phyloP scores from a whole-genome alignment of 148 eudicot species.

The Chenopodium formosanum region DNA sequence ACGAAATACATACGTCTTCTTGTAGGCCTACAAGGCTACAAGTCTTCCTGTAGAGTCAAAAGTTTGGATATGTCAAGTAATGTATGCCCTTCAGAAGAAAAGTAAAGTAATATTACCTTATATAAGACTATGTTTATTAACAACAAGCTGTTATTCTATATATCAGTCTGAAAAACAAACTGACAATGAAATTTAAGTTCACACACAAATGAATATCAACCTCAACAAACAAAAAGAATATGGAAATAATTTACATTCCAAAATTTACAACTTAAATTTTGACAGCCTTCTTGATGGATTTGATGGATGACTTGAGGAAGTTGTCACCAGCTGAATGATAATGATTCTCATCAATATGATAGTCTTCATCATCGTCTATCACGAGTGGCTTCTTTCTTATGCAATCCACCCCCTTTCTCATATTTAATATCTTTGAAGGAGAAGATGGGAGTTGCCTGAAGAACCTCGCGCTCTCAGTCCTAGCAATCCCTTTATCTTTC shows the following conservation, averaged over 20 bases:
- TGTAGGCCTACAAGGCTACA: too few relatives aligned
- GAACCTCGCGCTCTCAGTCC: conserved; percentile 75
- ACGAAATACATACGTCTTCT: background rate
- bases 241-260: background rate
- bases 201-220: conserved; percentile 23
- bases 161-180: conserved; percentile 26
- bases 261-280: conserved; percentile 36
- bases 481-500: conserved; percentile 47
- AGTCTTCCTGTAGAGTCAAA: background rate
- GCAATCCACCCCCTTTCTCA: conserved; percentile 87
- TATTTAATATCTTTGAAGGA: conserved; percentile 72
- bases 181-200: conserved; percentile 11
- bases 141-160: conserved; percentile 52
- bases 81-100: conserved; percentile 5
- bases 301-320: conserved; percentile 60
- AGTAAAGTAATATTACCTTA: background rate
- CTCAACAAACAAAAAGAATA: conserved; percentile 19
- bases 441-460: conserved; percentile 80
- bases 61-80: background rate
- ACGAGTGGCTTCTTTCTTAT: conserved; percentile 75
- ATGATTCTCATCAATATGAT: conserved; percentile 29
- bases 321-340: conserved; percentile 31
- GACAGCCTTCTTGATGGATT: conserved; percentile 64
- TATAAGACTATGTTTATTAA: conserved; percentile 21
- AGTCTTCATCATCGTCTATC: conserved; percentile 50